Evolutionary conservation across 2,329 filamentous ascomycete species (phyloP), one percentile per base, ranked within the genome.

Genomic region (Leptographium flavum): DNA sequence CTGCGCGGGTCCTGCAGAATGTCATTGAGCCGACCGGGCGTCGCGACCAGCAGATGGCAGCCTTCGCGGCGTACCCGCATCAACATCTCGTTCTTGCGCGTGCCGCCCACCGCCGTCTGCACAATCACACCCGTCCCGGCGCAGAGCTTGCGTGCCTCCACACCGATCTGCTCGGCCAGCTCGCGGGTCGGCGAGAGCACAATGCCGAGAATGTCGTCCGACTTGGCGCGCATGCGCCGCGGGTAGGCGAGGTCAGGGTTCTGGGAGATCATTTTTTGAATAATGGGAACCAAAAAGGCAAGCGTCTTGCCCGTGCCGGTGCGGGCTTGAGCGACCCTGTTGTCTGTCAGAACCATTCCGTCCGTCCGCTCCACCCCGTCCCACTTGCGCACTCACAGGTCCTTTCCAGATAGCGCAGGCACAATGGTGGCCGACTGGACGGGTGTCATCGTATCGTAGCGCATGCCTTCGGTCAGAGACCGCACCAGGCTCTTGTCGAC

Each of bases 281-380:
- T 66, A 8, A 87, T 69, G 42, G 92, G 92, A 7, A 96, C 65
- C 22, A 98, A 71, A 69, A 96, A 98, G 31, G 86, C 92, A 47
- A 96, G 67, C 0, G 92, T 98, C 67, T 98, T 98, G 59, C 92
- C 92, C 4, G 92, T 96, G 59, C 92, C 92, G 9, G 92, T 98
- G 66, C 86, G 94, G 48, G 92, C 92, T 67, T 96, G 92, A 39
- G 90, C 92, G 53, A 96, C 73, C 55, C 83, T 86, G 28, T 22
- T 9, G 10, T 15, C 4, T 27, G 30, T 14, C n/a, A 19, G 28
- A n/a, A 11, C 23, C 17, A 9, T 21, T 17, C 13, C 10, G 8
- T 36, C 40, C 15, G n/a, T n/a, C n/a, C n/a, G n/a, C n/a, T n/a
- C n/a, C 17, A 9, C 19, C 33, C 13, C 10, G 8, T 36, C 40